These are phyloP conservation scores for Ogataea trehaloabstinens DNA, from an alignment of 805 yeast genomes.

Conservation along the genomic window DNA sequence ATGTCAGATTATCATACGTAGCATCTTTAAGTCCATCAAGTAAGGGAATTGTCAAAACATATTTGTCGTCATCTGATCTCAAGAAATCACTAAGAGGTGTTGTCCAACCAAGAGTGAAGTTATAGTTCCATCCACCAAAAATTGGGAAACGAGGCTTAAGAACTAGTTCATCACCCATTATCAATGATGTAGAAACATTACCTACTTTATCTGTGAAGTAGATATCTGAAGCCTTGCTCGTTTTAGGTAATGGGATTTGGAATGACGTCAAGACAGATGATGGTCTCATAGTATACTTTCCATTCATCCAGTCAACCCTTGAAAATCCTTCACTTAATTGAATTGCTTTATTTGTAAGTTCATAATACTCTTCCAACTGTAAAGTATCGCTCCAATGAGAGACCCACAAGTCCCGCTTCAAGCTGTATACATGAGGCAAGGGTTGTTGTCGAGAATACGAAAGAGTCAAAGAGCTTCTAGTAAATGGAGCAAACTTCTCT, in stretches of 20 bases:
- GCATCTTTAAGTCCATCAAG: conserved; percentile 69
- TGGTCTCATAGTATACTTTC: conserved; percentile 47
- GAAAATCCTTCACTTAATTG: conserved; percentile 68
- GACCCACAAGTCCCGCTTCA: conserved; percentile 80
- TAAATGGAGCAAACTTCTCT: conserved; percentile 41
- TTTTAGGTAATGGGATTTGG: conserved; percentile 52
- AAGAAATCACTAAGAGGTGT: conserved; percentile 54
- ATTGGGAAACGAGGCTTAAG: conserved; percentile 90
- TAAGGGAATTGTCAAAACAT: conserved; percentile 65
- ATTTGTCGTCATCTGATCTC: conserved; percentile 46
- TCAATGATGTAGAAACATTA: conserved; percentile 76
- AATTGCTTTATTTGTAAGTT: conserved; percentile 75
- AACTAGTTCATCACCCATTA: conserved; percentile 44
- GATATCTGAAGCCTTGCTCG: conserved; percentile 49
- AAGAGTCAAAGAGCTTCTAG: conserved; percentile 49
- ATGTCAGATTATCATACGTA: conserved; percentile 56
- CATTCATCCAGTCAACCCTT: conserved; percentile 72
- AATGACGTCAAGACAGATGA: conserved; percentile 61
- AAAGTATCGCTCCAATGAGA: conserved; percentile 77
- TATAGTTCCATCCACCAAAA: conserved; percentile 94
- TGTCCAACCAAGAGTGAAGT: conserved; percentile 95
- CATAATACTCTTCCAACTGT: conserved; percentile 83
- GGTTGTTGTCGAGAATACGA: conserved; percentile 67
- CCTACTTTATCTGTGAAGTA: conserved; percentile 91
- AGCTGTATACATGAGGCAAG: conserved; percentile 53